A percentile compares a stretch with the other conserved stretches of the same genome.
Evolutionary conservation across 768 basidiomycete species (phyloP).

Genomic region (Heimioporus sp.): DNA sequence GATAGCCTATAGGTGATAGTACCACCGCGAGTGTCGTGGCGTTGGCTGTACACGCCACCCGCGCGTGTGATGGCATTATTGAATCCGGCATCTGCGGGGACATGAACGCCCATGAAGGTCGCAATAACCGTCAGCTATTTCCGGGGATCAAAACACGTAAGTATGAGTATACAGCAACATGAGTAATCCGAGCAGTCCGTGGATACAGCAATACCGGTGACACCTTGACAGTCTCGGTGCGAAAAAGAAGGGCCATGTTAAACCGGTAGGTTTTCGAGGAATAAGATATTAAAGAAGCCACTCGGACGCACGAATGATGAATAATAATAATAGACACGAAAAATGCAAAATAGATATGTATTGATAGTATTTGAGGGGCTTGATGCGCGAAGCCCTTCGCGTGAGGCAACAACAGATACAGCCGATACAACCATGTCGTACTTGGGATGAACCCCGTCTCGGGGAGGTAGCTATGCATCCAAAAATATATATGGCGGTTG

Average conservation of each 20-base stretch:
- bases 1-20: too few species aligned
- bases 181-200: not conserved
- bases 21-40: too few species aligned
- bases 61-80: too few species aligned
- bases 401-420: conserved; percentile 26
- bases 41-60: too few species aligned
- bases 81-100: too few species aligned
- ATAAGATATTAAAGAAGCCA: not conserved
- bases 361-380: conserved; percentile 40
- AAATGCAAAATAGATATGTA: conserved; percentile 13
- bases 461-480: conserved; percentile 20
- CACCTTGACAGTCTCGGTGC: not conserved
- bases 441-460: conserved; percentile 6
- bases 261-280: not conserved
- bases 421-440: conserved; percentile 22
- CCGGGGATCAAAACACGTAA: too few species aligned
- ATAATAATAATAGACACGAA: not conserved
- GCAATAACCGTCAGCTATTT: too few species aligned
- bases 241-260: not conserved
- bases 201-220: not conserved
- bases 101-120: too few species aligned
- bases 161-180: too few species aligned
- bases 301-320: not conserved
- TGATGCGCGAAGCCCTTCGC: conserved; percentile 53
- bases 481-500: conserved; percentile 31